A percentile compares a stretch with the other conserved stretches of the same genome.
These are phyloP conservation scores for Fusarium sp. DNA, from an alignment of 2,329 filamentous ascomycete genomes.

Conservation along the genomic window DNA sequence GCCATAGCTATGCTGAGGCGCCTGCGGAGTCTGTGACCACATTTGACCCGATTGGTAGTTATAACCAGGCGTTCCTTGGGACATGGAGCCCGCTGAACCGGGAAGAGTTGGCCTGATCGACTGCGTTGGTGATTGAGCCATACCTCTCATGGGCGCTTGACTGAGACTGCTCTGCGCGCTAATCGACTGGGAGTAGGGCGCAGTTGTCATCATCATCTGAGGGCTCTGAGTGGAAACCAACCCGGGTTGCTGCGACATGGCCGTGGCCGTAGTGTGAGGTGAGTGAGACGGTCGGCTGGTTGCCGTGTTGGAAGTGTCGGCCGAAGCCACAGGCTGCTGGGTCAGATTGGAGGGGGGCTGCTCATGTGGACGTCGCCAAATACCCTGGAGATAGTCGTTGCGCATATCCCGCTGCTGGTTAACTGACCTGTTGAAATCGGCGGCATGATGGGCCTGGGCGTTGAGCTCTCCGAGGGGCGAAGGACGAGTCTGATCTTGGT, in stretches of 20 bases:
- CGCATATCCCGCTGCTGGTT: constrained; percentile 84
- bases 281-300: constrained; percentile 69
- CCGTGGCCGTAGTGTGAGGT: constrained; percentile 67
- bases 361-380: constrained; percentile 88
- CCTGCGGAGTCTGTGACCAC: constrained; percentile 76
- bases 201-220: constrained; percentile 75
- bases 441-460: constrained; percentile 87
- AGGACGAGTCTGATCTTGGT: constrained; percentile 86
- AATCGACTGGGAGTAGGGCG: constrained; percentile 76
- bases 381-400: constrained; percentile 80
- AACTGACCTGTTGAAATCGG: constrained; percentile 89
- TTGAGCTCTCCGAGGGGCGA: constrained; percentile 83
- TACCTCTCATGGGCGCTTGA: constrained; percentile 78
- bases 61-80: constrained; percentile 67
- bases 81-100: constrained; percentile 65
- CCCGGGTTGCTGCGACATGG: constrained; percentile 68
- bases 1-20: constrained; percentile 67
- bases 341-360: constrained; percentile 68
- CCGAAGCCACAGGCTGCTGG: constrained; percentile 61
- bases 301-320: constrained; percentile 57
- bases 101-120: constrained; percentile 74
- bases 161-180: constrained; percentile 78
- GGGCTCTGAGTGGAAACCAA: constrained; percentile 72
- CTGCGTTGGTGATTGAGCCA: constrained; percentile 67
- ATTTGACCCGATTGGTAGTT: constrained; percentile 74